Evolutionary conservation across 1,139 yeast genomes (phyloP).

Genomic region (Geotrichum reessii): DNA sequence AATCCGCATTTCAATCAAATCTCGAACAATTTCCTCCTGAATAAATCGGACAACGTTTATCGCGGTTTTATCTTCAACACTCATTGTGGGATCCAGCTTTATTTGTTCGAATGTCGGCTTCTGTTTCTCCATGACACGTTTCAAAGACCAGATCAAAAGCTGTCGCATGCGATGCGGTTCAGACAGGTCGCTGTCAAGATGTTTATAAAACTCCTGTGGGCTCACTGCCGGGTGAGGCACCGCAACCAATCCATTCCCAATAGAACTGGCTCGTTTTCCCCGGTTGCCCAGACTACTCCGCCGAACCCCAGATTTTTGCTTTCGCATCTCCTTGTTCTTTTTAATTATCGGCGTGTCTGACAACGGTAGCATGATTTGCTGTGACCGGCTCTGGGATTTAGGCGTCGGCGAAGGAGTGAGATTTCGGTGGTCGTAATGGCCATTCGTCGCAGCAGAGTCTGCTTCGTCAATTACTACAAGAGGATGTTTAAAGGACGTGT

Average conservation of each 20-base stretch:
- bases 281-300: conserved; percentile 39
- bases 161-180: conserved; percentile 73
- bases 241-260: conserved; percentile 67
- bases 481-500: conserved; percentile 7
- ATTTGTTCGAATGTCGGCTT: conserved; percentile 33
- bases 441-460: background rate
- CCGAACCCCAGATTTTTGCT: conserved; percentile 21
- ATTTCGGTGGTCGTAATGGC: conserved; percentile 1
- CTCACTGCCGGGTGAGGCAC: conserved; percentile 63
- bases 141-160: conserved; percentile 62
- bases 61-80: conserved; percentile 29
- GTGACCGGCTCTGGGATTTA: conserved; percentile 6
- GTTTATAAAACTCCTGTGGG: conserved; percentile 53
- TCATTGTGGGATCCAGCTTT: conserved; percentile 25
- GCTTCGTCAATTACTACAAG: conserved; percentile 5
- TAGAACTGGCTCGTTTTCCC: conserved; percentile 68
- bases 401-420: conserved; percentile 17
- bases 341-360: conserved; percentile 42
- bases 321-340: conserved; percentile 37
- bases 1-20: conserved; percentile 53
- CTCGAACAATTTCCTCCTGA: conserved; percentile 58
- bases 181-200: conserved; percentile 55
- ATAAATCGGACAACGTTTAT: conserved; percentile 49
- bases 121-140: conserved; percentile 42
- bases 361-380: conserved; percentile 36